Base-by-base conservation (phyloP, 164 flowering plant genomes). In the Chimonanthus praecox region DNA sequence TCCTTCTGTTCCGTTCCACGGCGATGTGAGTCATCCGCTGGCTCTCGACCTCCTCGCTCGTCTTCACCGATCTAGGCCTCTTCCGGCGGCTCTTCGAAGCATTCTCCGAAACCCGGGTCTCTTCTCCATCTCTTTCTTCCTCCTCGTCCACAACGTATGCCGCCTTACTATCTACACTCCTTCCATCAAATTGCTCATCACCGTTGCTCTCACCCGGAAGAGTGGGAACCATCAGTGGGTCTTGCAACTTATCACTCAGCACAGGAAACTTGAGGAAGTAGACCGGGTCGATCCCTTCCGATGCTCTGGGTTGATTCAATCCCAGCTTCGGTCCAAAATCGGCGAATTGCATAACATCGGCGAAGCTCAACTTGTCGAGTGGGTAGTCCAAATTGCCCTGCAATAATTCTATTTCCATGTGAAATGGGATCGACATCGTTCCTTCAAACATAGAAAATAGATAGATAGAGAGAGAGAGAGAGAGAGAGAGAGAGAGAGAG, bases 21-120 rank as follows among this genome's bases (percentile, higher is more conserved):
- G 99, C 99, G 5, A 95, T 95, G 67, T 95, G 98, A 70, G 98
- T 95, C 98, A 95, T 95, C 54, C 98, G 72, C 79, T 95, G 99
- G 88, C 96, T 95, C 80, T 95, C 99, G 1, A 90, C 97, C 80
- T 93, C 99, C 77, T 95, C 97, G 49, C 64, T 90, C 0, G 92
- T 93, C 87, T 95, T 95, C 60, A 79, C 48, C 18, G 82, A 83
- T 74, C 96, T 88, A 5, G 92, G 85, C 77, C 99, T 87, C 77
- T 93, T 92, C 58, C 92, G 80, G 79, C 90, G 83, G 77, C 77
- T 88, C 78, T 88, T 89, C n/a, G 85, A 75, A 2, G 71, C 74
- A 43, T 77, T 84, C 45, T 83, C 87, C 0, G 80, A 69, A 10
- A 51, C 66, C 48, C 78, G 73, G 71, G 58, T 81, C n/a, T 79